A percentile compares a stretch with the other conserved stretches of the same genome.
These are phyloP conservation scores for Leptographium wingfieldii DNA, from an alignment of 2,329 filamentous ascomycete species.

Conservation along the genomic window DNA sequence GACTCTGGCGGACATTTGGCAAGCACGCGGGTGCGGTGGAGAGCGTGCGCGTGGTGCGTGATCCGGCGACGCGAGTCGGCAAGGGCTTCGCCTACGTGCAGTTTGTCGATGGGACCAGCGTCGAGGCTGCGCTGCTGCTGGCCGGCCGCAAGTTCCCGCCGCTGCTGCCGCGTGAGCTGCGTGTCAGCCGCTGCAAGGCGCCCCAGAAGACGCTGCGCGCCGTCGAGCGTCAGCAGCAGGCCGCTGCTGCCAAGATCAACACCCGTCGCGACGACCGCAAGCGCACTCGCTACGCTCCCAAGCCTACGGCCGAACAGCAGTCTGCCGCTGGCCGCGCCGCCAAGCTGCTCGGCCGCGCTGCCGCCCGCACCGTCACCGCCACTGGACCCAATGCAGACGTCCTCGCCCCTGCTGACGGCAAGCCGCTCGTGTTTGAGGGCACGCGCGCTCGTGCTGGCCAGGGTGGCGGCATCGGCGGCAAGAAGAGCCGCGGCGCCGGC, in stretches of 20 bases:
- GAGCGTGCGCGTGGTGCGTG: constrained; percentile 83
- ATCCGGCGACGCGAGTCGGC: constrained; percentile 79
- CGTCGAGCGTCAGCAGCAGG: constrained; percentile 33
- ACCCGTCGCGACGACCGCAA: constrained; percentile 14
- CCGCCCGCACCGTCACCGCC: background rate
- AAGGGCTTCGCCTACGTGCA: constrained; percentile 98
- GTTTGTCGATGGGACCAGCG: constrained; percentile 76
- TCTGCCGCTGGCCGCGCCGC: constrained; percentile 60
- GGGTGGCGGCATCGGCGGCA: constrained; percentile 34
- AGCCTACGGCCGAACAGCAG: constrained; percentile 52
- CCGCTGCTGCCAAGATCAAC: constrained; percentile 18
- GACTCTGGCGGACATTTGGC: constrained; percentile 71
- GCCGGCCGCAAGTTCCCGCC: constrained; percentile 89
- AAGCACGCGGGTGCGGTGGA: constrained; percentile 70
- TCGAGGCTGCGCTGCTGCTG: constrained; percentile 80
- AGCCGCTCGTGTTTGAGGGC: constrained; percentile 70
- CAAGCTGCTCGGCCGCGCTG: constrained; percentile 59
- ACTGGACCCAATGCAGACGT: background rate
- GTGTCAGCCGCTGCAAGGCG: constrained; percentile 77
- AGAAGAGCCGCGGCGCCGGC: constrained; percentile 27
- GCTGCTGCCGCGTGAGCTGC: constrained; percentile 77
- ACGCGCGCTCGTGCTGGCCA: constrained; percentile 57
- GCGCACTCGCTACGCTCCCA: constrained; percentile 50
- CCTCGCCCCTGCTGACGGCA: background rate
- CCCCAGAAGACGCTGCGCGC: constrained; percentile 45